Evolutionary conservation across 495 filamentous ascomycete species (phyloP).

Genomic region (Xylaria grammica): DNA sequence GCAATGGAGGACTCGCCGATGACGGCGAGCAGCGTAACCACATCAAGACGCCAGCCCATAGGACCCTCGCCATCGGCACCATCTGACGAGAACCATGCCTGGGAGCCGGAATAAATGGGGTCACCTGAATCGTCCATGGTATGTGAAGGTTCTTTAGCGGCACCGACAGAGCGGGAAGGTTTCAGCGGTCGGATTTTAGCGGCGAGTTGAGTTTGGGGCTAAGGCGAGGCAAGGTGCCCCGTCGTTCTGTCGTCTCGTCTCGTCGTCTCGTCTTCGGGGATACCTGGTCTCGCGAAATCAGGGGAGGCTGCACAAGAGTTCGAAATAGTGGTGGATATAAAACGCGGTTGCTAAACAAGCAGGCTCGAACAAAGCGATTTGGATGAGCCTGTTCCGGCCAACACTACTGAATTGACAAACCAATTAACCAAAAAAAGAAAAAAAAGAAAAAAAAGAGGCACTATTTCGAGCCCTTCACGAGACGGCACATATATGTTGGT

Average conservation of each 20-base stretch:
- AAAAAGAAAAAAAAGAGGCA: neutral
- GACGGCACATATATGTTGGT: neutral
- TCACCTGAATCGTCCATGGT: slow-evolving; percentile 29
- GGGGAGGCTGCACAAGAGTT: neutral
- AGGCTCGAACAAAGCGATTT: neutral
- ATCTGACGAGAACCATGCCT: slow-evolving; percentile 47
- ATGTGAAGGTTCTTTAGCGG: neutral
- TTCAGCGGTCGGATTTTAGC: neutral
- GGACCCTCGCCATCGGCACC: slow-evolving; percentile 34
- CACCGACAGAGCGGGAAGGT: slow-evolving; percentile 13
- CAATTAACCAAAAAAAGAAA: neutral
- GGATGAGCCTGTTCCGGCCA: neutral
- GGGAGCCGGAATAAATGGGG: slow-evolving; percentile 12
- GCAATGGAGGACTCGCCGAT: slow-evolving; percentile 65
- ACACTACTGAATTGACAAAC: neutral
- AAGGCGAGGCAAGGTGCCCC: neutral
- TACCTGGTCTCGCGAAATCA: neutral
- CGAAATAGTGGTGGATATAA: neutral
- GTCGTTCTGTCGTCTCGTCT: neutral
- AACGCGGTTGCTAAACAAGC: neutral
- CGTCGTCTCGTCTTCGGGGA: neutral
- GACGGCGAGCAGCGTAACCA: slow-evolving; percentile 67
- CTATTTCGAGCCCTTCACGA: neutral
- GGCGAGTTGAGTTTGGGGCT: slow-evolving; percentile 12
- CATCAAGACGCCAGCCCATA: slow-evolving; percentile 60